phyloP scores from a whole-genome alignment of 192 early-diverging fungal genomes.

The Umbelopsis ramanniana region DNA sequence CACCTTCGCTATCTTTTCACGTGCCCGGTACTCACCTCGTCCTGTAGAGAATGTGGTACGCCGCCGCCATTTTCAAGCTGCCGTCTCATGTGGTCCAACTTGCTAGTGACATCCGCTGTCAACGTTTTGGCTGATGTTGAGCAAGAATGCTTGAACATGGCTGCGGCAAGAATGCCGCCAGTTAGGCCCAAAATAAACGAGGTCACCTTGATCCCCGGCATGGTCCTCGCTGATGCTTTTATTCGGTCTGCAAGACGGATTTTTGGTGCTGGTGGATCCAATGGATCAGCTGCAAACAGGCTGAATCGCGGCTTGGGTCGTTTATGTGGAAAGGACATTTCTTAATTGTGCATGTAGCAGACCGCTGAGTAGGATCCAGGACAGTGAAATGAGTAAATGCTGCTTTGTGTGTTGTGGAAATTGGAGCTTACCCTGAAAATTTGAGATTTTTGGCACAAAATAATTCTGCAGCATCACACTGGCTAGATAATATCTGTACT shows the following conservation, averaged over 20 bases:
- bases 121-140: background rate
- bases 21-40: background rate
- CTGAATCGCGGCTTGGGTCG: slow-evolving; percentile 6
- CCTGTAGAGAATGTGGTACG: background rate
- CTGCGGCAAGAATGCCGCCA: background rate
- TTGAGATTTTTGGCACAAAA: background rate
- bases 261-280: background rate
- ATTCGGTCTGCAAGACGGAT: background rate
- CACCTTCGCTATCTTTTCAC: background rate
- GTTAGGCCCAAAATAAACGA: background rate
- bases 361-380: background rate
- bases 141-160: slow-evolving; percentile 9
- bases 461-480: background rate
- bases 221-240: background rate
- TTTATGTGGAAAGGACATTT: slow-evolving; percentile 3
- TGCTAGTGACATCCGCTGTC: background rate
- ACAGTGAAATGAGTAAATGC: background rate
- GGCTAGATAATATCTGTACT: background rate
- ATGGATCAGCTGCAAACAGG: slow-evolving; percentile 8
- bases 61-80: slow-evolving; percentile 18
- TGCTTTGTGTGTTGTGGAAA: background rate
- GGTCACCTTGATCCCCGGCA: background rate
- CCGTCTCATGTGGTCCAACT: slow-evolving; percentile 9
- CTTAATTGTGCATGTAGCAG: background rate
- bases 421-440: background rate